phyloP scores from a whole-genome alignment of 2,329 filamentous ascomycete species.

The Byssochlamys sp. region DNA sequence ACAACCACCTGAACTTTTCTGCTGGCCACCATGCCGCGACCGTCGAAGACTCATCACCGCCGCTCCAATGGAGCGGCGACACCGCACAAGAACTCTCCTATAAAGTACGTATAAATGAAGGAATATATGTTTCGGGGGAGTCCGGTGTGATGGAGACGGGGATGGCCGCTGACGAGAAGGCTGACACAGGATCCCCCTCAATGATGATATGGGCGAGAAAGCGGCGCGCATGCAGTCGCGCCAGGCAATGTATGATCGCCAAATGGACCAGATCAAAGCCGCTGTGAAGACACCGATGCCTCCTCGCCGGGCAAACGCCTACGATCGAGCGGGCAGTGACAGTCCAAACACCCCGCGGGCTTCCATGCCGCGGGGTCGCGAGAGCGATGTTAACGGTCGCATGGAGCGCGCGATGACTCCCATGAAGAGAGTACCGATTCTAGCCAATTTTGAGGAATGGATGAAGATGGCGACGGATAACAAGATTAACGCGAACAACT shows the following conservation, averaged over 20 bases:
- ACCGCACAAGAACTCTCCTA: conserved; percentile 43
- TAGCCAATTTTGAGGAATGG: conserved; percentile 99
- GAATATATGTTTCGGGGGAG: not conserved
- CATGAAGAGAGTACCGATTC: conserved; percentile 87
- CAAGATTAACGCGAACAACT: conserved; percentile 95
- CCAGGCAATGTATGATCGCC: conserved; percentile 77
- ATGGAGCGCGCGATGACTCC: conserved; percentile 69
- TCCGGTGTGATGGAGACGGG: not conserved
- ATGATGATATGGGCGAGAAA: conserved; percentile 90
- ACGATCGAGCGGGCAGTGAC: conserved; percentile 28
- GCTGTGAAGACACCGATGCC: conserved; percentile 46
- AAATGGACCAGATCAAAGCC: conserved; percentile 83
- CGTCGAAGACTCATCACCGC: conserved; percentile 29
- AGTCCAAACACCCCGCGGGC: conserved; percentile 44
- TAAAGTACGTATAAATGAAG: conserved; percentile 34
- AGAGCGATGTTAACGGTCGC: conserved; percentile 52
- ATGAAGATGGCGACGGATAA: conserved; percentile 99
- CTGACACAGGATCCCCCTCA: conserved; percentile 68
- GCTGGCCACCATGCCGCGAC: conserved; percentile 43
- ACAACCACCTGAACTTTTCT: conserved; percentile 2
- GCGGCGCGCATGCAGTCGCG: conserved; percentile 77
- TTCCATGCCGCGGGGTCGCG: conserved; percentile 25
- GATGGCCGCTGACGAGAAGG: not conserved
- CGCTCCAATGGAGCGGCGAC: conserved; percentile 40
- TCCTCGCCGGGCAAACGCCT: conserved; percentile 24